Conservation (phyloP, 2,329 filamentous ascomycete genomes). For the Ophiostoma perfectum region DNA sequence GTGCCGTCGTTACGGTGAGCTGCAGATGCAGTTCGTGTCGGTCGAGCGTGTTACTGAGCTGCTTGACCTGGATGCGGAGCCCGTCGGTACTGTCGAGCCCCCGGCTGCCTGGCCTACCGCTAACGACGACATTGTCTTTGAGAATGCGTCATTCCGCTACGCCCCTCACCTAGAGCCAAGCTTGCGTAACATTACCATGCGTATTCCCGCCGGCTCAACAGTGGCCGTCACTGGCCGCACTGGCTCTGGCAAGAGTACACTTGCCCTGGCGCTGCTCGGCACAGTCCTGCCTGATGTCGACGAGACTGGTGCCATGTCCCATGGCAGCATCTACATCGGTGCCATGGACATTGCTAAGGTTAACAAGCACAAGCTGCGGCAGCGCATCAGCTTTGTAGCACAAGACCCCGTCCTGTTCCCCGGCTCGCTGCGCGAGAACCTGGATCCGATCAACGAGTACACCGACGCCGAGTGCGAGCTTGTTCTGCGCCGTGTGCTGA, state of each 20-base stretch:
- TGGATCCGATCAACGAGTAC: conserved; percentile 61
- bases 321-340: conserved; percentile 51
- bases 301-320: conserved; percentile 28
- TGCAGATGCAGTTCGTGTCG: conserved; percentile 89
- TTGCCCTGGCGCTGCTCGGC: conserved; percentile 54
- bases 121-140: conserved; percentile 67
- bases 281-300: conserved; percentile 45
- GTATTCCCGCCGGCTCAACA: conserved; percentile 60
- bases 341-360: conserved; percentile 47
- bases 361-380: conserved; percentile 51
- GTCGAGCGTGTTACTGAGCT: conserved; percentile 83
- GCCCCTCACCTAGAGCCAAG: conserved; percentile 71
- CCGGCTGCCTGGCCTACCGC: conserved; percentile 70
- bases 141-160: conserved; percentile 72
- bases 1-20: conserved; percentile 73
- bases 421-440: conserved; percentile 55
- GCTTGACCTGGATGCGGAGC: conserved; percentile 70
- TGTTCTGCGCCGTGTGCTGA: conserved; percentile 56
- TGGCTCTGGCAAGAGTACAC: conserved; percentile 79
- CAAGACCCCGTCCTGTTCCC: conserved; percentile 60
- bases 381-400: conserved; percentile 57
- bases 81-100: conserved; percentile 53
- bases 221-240: conserved; percentile 74
- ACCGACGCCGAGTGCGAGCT: conserved; percentile 47
- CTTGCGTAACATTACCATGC: conserved; percentile 61